A percentile compares a stretch with the other conserved stretches of the same genome.
Evolutionary conservation across 1,284 basidiomycete species (phyloP).

Genomic region (Rhodotorula glutinis): DNA sequence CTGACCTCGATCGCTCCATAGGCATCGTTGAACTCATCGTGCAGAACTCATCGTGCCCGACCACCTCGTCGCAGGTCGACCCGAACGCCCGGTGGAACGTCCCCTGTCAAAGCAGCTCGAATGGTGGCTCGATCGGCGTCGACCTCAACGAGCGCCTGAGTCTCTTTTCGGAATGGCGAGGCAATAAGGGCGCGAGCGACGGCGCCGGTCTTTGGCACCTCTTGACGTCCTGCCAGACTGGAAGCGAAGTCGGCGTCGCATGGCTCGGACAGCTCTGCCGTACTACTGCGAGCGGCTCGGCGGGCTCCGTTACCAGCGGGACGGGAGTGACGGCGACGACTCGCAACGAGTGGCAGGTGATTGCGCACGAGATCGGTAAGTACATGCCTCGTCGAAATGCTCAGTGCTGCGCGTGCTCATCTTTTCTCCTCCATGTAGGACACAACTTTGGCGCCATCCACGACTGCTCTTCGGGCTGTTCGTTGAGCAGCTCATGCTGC

Average conservation of each 20-base stretch:
- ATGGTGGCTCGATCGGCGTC: conserved; percentile 34
- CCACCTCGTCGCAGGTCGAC: conserved; percentile 50
- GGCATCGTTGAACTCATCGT: conserved; percentile 73
- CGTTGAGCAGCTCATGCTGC: conserved; percentile 62
- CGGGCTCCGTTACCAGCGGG: conserved; percentile 51
- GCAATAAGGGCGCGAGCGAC: conserved; percentile 56
- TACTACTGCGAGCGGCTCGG: conserved; percentile 19
- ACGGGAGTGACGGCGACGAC: conserved; percentile 76
- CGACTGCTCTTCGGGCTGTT: conserved; percentile 59
- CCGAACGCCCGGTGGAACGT: conserved; percentile 52
- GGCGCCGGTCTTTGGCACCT: conserved; percentile 76
- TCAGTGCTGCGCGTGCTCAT: too few species aligned
- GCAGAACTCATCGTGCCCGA: conserved; percentile 58
- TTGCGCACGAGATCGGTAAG: conserved; percentile 75
- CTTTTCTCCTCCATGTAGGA: conserved; percentile 52
- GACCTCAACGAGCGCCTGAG: conserved; percentile 68
- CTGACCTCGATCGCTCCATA: background rate
- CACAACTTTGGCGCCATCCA: conserved; percentile 88
- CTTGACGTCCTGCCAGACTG: conserved; percentile 80
- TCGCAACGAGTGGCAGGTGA: conserved; percentile 64
- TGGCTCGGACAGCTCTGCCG: conserved; percentile 73
- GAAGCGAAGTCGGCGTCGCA: conserved; percentile 82
- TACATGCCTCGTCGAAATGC: too few species aligned
- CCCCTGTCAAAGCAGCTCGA: conserved; percentile 45
- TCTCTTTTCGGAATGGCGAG: conserved; percentile 78